phyloP scores from a whole-genome alignment of 805 yeast species.

The Suhomyces xylopsoci region DNA sequence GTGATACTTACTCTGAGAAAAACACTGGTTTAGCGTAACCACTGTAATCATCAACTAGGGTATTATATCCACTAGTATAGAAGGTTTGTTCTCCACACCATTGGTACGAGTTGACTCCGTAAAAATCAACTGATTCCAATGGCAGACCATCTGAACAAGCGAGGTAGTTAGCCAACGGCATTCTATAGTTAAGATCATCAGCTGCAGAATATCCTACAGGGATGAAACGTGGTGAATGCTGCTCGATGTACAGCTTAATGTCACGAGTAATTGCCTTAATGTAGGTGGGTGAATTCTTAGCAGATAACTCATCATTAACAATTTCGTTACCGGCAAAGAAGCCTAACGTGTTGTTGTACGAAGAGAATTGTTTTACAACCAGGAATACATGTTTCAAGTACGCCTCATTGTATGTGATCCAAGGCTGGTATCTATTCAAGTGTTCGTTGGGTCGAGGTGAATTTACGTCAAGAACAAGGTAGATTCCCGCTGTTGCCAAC shows the following conservation, averaged over 20 bases:
- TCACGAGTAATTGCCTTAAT: constrained; percentile 79
- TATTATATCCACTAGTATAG: constrained; percentile 63
- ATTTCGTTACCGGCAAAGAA: constrained; percentile 93
- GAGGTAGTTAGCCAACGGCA: constrained; percentile 72
- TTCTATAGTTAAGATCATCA: constrained; percentile 77
- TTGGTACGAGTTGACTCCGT: constrained; percentile 78
- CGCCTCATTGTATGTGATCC: constrained; percentile 74
- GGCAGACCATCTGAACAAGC: constrained; percentile 63
- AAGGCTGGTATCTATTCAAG: constrained; percentile 87
- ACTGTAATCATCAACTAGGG: constrained; percentile 67
- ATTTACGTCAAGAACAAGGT: constrained; percentile 85
- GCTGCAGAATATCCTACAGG: constrained; percentile 98
- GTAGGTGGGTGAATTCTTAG: constrained; percentile 66
- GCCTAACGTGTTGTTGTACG: constrained; percentile 84
- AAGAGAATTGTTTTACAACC: constrained; percentile 76
- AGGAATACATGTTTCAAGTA: constrained; percentile 75
- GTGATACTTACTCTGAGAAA: constrained; percentile 66
- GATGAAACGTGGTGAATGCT: constrained; percentile 58
- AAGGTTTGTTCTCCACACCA: constrained; percentile 90
- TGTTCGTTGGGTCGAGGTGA: constrained; percentile 79
- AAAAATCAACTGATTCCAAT: constrained; percentile 66
- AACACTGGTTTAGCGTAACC: constrained; percentile 75
- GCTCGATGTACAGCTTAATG: constrained; percentile 65
- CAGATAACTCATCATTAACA: constrained; percentile 74
- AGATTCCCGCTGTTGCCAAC: constrained; percentile 90